Evolutionary conservation across 345 rosid species (phyloP), one percentile per base, ranked within the genome.

Genomic region (Populus davidiana): DNA sequence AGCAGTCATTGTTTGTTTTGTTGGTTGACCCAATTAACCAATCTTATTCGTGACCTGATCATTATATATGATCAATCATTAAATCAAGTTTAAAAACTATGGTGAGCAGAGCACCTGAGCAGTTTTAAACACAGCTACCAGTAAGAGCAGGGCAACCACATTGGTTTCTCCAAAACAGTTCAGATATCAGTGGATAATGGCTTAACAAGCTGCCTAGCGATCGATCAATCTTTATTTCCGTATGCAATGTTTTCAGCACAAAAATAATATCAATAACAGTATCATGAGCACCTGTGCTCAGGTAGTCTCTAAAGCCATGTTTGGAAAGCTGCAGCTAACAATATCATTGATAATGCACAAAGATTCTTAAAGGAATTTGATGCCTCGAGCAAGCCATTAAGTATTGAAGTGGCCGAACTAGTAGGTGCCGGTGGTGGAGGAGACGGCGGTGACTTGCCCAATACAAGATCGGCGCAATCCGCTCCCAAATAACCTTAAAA

Each of bases 401-500:
- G 39, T 27, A 54, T 67, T 69, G 12, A 21, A 31, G 68, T 54
- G 71, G 49, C 59, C 2, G 56, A 18, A 25, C 43, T 20, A 70
- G 69, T 31, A 12, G 71, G 35, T 49, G 78, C 49, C 38, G 71
- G 49, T 27, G 27, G 27, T 21, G 77, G 62, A 2, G 72, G 63
- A 16, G 78, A 4, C 3, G 65, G 41, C 14, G 31, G 13, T 6
- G 10, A 21, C 2, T 31, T 41, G 3, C 66, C 66, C 3, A 63
- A n/a, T 7, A 33, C 68, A 43, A 77, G 47, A 70, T 11, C 63
- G 5, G 5, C n/a, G 49, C 80, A 77, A 77, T 70, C 70, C 12
- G 52, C 47, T 77, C 80, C 80, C 0, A 77, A 16, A 67, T 21
- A 70, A 63, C 80, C 80, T 77, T 43, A 10, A 39, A 11, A 20